A percentile compares a stretch with the other conserved stretches of the same genome.
phyloP scores from a whole-genome alignment of 2,329 filamentous ascomycete species.

The Botrytis paeoniae region DNA sequence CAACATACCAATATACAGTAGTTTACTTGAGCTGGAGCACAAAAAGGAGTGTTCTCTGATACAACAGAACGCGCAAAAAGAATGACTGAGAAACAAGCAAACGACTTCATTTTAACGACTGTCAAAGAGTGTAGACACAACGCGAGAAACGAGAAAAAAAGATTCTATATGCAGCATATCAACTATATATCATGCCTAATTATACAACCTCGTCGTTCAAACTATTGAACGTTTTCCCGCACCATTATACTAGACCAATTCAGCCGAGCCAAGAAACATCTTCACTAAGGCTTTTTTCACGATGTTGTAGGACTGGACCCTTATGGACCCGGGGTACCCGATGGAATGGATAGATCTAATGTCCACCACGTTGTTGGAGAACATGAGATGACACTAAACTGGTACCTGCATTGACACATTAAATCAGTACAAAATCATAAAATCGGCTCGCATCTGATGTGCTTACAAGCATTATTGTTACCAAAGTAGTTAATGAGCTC shows the following conservation, averaged over 20 bases:
- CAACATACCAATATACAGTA: not conserved
- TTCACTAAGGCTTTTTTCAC: not conserved
- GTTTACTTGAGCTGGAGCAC: not conserved
- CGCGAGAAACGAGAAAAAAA: not conserved
- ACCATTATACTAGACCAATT: not conserved
- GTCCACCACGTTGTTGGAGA: not conserved
- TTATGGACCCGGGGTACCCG: not conserved
- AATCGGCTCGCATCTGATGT: not conserved
- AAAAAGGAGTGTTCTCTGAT: slow-evolving; percentile 7
- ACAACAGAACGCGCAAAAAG: not conserved
- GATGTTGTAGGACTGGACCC: not conserved
- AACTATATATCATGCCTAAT: not conserved
- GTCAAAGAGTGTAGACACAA: not conserved
- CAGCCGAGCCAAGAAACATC: not conserved
- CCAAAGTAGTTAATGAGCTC: not conserved
- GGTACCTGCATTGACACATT: not conserved
- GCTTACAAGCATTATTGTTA: not conserved
- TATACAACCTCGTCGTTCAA: not conserved
- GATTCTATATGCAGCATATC: not conserved
- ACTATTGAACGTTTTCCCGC: not conserved
- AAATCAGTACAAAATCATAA: not conserved
- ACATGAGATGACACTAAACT: not conserved
- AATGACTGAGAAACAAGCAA: not conserved
- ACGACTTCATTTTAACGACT: slow-evolving; percentile 1
- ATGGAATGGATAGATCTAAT: not conserved